A percentile compares a stretch with the other conserved stretches of the same genome.
Evolutionary conservation across 257 asterid species (phyloP).

Genomic region (Ilex asprella): DNA sequence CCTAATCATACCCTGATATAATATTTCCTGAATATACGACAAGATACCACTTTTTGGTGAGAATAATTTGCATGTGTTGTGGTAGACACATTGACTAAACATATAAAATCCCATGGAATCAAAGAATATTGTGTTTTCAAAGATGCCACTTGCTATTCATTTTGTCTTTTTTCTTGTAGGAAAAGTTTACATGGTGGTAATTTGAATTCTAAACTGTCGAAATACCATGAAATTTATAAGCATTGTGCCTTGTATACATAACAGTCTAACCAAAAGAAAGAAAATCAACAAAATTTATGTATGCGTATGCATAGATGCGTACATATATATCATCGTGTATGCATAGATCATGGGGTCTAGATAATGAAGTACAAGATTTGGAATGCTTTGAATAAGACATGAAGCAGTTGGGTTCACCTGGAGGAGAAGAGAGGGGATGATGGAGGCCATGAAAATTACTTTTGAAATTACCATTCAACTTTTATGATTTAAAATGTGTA

Average conservation of each 20-base stretch:
- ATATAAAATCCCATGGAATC: not conserved
- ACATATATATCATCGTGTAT: too few relatives aligned
- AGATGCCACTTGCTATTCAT: not conserved
- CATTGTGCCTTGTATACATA: too few relatives aligned
- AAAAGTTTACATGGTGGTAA: not conserved
- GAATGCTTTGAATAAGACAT: too few relatives aligned
- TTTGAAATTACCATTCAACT: not conserved
- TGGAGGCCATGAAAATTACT: not conserved
- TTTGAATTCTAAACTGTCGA: not conserved
- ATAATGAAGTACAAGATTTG: too few relatives aligned
- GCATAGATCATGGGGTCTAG: not conserved
- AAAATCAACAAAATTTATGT: too few relatives aligned
- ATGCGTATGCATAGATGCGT: too few relatives aligned
- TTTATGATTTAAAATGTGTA: not conserved
- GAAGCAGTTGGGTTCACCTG: too few relatives aligned
- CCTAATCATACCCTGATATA: not conserved
- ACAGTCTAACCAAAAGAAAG: too few relatives aligned
- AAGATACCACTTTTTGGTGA: not conserved
- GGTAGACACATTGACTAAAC: not conserved
- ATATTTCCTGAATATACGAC: not conserved
- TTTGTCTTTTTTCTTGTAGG: not conserved
- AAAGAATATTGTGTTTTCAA: not conserved
- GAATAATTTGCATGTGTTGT: not conserved
- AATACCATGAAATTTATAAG: too few relatives aligned
- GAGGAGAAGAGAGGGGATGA: not conserved